Evolutionary conservation across 768 basidiomycete genomes (phyloP).

Genomic region (Chiua virens): DNA sequence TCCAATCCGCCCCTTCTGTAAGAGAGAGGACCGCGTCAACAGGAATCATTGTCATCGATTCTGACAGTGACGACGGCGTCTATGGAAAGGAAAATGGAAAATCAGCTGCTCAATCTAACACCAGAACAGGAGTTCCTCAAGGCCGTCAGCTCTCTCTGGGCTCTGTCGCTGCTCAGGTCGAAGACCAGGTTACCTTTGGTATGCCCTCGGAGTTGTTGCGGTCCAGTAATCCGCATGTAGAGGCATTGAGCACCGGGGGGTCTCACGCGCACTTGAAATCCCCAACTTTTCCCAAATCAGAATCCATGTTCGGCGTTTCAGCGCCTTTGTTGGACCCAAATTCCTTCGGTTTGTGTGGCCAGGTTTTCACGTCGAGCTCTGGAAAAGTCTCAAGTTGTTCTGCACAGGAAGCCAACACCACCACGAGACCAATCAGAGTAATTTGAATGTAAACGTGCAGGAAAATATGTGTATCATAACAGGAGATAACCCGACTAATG

Average conservation of each 20-base stretch:
- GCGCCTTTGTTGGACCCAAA: slow-evolving; percentile 12
- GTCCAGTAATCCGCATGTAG: background rate
- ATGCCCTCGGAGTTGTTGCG: slow-evolving; percentile 27
- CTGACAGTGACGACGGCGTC: slow-evolving; percentile 48
- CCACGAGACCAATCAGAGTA: background rate
- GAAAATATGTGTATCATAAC: background rate
- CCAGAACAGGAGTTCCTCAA: no score
- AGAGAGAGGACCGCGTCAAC: slow-evolving; percentile 5
- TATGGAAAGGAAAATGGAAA: background rate
- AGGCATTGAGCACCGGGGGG: background rate
- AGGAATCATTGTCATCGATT: slow-evolving; percentile 64
- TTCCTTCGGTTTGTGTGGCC: slow-evolving; percentile 13
- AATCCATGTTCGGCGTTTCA: slow-evolving; percentile 19
- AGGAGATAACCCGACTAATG: background rate
- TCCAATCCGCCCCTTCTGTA: background rate
- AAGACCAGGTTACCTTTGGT: slow-evolving; percentile 19
- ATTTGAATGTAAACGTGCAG: background rate
- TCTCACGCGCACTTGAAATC: background rate
- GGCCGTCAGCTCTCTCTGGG: background rate
- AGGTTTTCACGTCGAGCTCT: background rate
- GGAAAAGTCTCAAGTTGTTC: background rate
- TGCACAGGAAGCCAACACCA: slow-evolving; percentile 2
- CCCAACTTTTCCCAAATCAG: background rate
- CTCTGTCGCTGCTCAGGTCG: background rate
- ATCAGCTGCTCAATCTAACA: background rate